These are phyloP conservation scores for Veloporphyrellus conicus DNA, from an alignment of 1,284 basidiomycete species.

Conservation along the genomic window DNA sequence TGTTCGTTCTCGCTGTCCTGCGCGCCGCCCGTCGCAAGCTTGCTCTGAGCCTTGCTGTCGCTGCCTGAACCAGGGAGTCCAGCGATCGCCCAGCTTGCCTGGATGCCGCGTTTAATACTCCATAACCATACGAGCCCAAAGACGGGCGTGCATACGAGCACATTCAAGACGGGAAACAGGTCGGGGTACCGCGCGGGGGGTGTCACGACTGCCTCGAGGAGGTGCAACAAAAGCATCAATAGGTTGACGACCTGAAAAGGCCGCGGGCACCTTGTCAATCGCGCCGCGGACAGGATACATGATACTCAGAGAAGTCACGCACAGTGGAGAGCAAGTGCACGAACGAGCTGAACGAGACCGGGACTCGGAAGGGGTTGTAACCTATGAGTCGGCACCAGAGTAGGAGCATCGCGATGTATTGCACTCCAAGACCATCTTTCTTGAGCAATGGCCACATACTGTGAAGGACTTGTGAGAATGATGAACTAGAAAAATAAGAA, in stretches of 20 bases:
- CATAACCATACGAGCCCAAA: slow-evolving; percentile 74
- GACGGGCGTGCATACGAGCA: slow-evolving; percentile 75
- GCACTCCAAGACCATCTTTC: slow-evolving; percentile 73
- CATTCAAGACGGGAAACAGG: slow-evolving; percentile 80
- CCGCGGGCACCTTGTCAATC: not conserved
- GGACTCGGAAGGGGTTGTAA: slow-evolving; percentile 55
- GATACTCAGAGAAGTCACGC: slow-evolving; percentile 20
- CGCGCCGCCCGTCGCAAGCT: not conserved
- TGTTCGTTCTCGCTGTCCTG: slow-evolving; percentile 7
- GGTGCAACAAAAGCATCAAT: slow-evolving; percentile 55
- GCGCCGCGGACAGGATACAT: not conserved
- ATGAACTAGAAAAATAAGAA: not conserved
- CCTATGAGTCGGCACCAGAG: slow-evolving; percentile 85
- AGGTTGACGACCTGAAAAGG: slow-evolving; percentile 54
- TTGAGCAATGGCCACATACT: slow-evolving; percentile 91
- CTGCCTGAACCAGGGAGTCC: slow-evolving; percentile 32
- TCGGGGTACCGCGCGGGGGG: slow-evolving; percentile 80
- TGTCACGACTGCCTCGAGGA: slow-evolving; percentile 56
- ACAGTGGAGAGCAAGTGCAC: slow-evolving; percentile 62
- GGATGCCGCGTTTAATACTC: slow-evolving; percentile 69
- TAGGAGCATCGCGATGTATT: slow-evolving; percentile 62
- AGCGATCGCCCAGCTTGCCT: slow-evolving; percentile 61
- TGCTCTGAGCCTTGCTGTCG: not conserved
- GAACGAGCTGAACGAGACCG: slow-evolving; percentile 40
- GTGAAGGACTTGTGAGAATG: not conserved